These are phyloP conservation scores for Aspergillus sclerotioniger DNA, from an alignment of 495 filamentous ascomycete genomes.

Conservation along the genomic window DNA sequence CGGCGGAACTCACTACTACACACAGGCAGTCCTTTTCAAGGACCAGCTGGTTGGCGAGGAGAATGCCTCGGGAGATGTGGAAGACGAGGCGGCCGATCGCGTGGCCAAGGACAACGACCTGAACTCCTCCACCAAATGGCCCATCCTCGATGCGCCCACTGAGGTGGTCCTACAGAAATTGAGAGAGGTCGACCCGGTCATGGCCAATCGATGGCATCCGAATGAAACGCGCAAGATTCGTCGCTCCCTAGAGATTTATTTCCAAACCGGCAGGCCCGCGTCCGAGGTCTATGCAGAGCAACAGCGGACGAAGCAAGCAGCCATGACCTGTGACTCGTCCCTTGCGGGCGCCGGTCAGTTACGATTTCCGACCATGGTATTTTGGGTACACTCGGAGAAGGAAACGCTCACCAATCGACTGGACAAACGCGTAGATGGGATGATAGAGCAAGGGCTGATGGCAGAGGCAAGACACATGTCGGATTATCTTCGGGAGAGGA, in stretches of 20 bases:
- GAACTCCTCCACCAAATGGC: slow-evolving; percentile 46
- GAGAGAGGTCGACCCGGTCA: slow-evolving; percentile 76
- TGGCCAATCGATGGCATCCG: slow-evolving; percentile 92
- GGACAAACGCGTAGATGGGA: slow-evolving; percentile 72
- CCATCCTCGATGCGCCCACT: slow-evolving; percentile 69
- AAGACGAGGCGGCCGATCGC: neutral
- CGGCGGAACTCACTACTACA: slow-evolving; percentile 93
- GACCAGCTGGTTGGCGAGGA: slow-evolving; percentile 54
- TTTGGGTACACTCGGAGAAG: slow-evolving; percentile 81
- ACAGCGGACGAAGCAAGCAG: slow-evolving; percentile 27
- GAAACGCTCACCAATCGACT: slow-evolving; percentile 67
- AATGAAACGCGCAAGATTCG: slow-evolving; percentile 87
- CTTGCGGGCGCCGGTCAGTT: slow-evolving; percentile 28
- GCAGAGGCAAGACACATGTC: slow-evolving; percentile 64
- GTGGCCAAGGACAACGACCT: neutral
- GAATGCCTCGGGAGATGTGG: slow-evolving; percentile 20
- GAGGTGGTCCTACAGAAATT: slow-evolving; percentile 70
- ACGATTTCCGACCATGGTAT: slow-evolving; percentile 63
- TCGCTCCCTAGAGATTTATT: slow-evolving; percentile 85
- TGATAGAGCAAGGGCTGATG: slow-evolving; percentile 74
- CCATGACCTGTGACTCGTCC: slow-evolving; percentile 16
- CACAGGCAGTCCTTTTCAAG: slow-evolving; percentile 79
- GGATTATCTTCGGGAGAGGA: slow-evolving; percentile 46
- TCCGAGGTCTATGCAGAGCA: slow-evolving; percentile 90
- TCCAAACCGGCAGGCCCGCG: slow-evolving; percentile 72